Evolutionary conservation across 1,139 yeast genomes (phyloP).

Genomic region (Scheffersomyces stambukii): DNA sequence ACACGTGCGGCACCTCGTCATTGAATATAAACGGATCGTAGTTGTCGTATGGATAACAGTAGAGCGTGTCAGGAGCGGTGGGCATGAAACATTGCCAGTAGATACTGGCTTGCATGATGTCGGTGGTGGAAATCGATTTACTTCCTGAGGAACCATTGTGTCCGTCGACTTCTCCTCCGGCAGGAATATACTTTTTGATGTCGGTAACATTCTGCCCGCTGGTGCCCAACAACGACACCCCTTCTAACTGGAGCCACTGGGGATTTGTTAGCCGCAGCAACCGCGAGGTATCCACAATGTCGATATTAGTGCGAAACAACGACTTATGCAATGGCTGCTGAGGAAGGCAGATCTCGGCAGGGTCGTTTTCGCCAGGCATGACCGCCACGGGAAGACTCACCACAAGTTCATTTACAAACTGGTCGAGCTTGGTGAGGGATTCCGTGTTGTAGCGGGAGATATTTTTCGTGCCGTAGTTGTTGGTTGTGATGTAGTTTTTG

Average conservation of each 20-base stretch:
- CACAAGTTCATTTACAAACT: slow-evolving; percentile 54
- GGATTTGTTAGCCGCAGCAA: slow-evolving; percentile 70
- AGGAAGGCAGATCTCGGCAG: slow-evolving; percentile 79
- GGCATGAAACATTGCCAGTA: slow-evolving; percentile 88
- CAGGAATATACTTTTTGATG: slow-evolving; percentile 53
- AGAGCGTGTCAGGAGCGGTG: slow-evolving; percentile 93
- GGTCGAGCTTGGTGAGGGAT: slow-evolving; percentile 47
- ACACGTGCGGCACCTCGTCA: slow-evolving; percentile 76
- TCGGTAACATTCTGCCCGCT: slow-evolving; percentile 86
- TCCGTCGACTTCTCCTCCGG: slow-evolving; percentile 10
- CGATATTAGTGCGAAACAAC: slow-evolving; percentile 50
- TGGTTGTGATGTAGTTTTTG: slow-evolving; percentile 26
- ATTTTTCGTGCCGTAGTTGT: slow-evolving; percentile 52
- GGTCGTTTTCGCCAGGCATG: slow-evolving; percentile 85
- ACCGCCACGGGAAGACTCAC: slow-evolving; percentile 63
- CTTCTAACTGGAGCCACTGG: slow-evolving; percentile 54
- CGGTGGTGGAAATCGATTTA: slow-evolving; percentile 16
- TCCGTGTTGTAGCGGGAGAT: slow-evolving; percentile 45
- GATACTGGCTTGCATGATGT: slow-evolving; percentile 64
- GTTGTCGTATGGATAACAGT: slow-evolving; percentile 81
- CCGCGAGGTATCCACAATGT: slow-evolving; percentile 36
- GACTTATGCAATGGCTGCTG: slow-evolving; percentile 86
- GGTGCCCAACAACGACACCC: slow-evolving; percentile 59
- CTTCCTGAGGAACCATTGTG: slow-evolving; percentile 3
- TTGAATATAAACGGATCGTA: slow-evolving; percentile 73